Evolutionary conservation across 2,329 filamentous ascomycete genomes (phyloP), one percentile per base, ranked within the genome.

Genomic region (Didymella glomerata): DNA sequence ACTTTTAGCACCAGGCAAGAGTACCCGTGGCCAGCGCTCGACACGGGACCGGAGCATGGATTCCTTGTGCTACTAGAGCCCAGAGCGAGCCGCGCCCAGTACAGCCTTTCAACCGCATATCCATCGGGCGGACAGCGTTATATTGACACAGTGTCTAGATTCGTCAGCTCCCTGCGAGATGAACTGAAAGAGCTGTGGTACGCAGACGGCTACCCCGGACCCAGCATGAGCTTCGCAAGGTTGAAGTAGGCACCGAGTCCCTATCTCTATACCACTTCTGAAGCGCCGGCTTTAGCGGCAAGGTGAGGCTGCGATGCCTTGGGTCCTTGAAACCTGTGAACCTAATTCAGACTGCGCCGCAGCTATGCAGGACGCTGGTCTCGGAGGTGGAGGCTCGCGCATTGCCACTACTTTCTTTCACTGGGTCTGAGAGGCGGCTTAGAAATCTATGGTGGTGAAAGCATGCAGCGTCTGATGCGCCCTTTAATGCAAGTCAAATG

Each of bases 11-110:
- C n/a, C 36, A 11, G 36, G 36, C 36, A 40, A 20, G 18, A 20
- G 36, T 40, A 40, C n/a, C 18, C 36, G 18, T 20, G 36, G 36
- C 36, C 8, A 57, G 48, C 44, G 48, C 27, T 57, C 38, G 45
- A 54, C 49, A 50, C 44, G 49, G 55, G 44, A 57, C n/a, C 38
- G 16, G 30, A 47, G 22, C 49, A 50, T 45, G 49, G 45, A 54
- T 24, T 58, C 56, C 56, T 58, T 58, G 56, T 45, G n/a, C 44
- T 46, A 24, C 18, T 18, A 40, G 18, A 40, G 36, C 44, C 54
- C 42, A 57, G 54, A 57, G 44, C 48, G 24, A 40, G 48, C 27
- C 48, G 47, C 34, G 18, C 24, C 41, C 10, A 48, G 11, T 8
- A 47, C 28, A 18, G 27, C 34, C 32, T 38, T 18, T 41, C 27